Conservation (phyloP, 176 grass and related monocot genomes). For the Avena sativa region DNA sequence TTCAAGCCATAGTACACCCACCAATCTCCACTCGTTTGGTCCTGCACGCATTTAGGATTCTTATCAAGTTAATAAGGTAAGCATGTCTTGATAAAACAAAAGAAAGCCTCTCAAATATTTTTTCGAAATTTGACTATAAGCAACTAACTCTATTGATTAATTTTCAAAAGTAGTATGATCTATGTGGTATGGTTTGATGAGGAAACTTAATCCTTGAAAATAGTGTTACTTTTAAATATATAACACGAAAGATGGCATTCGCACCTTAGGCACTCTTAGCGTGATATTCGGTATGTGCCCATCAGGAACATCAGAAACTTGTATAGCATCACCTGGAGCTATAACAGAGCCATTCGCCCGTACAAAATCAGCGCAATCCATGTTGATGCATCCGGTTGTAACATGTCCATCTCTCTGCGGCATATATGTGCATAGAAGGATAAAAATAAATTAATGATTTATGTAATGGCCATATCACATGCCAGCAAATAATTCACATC, state of each 20-base stretch:
- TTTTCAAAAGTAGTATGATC: too few species aligned
- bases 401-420: background rate
- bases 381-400: background rate
- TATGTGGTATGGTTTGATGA: background rate
- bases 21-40: background rate
- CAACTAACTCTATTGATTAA: too few species aligned
- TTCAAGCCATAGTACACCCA: background rate
- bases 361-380: slow-evolving; percentile 27
- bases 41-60: background rate
- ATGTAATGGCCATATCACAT: background rate
- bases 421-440: background rate
- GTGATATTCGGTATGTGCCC: background rate
- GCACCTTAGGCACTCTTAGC: slow-evolving; percentile 1
- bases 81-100: too few species aligned
- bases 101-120: too few species aligned
- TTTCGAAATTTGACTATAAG: too few species aligned
- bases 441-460: too few species aligned
- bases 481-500: background rate
- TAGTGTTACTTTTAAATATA: background rate
- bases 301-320: background rate
- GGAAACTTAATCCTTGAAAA: background rate
- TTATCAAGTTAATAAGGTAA: too few species aligned
- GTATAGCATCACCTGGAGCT: background rate
- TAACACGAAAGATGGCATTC: background rate
- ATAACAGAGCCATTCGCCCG: background rate